Evolutionary conservation across 768 basidiomycete species (phyloP), one percentile per base, ranked within the genome.

Genomic region (Cubamyces sp.): DNA sequence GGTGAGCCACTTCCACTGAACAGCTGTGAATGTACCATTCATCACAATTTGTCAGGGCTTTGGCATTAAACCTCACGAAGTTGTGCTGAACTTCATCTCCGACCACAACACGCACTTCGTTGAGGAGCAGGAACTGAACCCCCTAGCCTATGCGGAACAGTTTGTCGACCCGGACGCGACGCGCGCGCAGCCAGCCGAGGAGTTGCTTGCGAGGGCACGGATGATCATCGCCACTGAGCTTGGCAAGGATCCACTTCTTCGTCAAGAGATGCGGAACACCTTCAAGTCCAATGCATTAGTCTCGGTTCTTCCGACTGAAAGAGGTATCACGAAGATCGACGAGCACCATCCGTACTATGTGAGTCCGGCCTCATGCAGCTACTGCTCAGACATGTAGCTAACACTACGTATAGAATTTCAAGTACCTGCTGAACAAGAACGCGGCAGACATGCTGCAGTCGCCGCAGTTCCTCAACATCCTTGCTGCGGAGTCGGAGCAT

Each of bases 221-320:
- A 84, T 92, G 80, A 89, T 98, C 58, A 76, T 98, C 49, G 84
- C 90, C 6, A 93, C 91, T 0, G 97, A 98, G 73, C 82, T 98
- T 18, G 92, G 92, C 37, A 96, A 92, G 71, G 96, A 99, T 73
- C 96, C 96, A 14, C 77, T 94, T 12, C 82, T 99, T 30, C 82
- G 94, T 43, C 86, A 87, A 64, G 82, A 87, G 59, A 86, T 94
- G 53, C 86, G 97, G 54, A 81, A 86, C 57, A 71, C 84, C 40
- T 95, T 94, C 80, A 87, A 84, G 70, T 79, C 81, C 14, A 85
- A 88, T 64, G 96, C 90, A 2, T 79, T 85, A 19, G 78, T 98
- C 34, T 87, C 90, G 21, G 87, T 96, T 16, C 79, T 82, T 50
- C 95, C 96, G 0, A 98, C 96, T 0, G 95, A 96, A 54, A 84